Base-by-base conservation (phyloP, 371 early-diverging fungal species). In the Mortierella sp. region DNA sequence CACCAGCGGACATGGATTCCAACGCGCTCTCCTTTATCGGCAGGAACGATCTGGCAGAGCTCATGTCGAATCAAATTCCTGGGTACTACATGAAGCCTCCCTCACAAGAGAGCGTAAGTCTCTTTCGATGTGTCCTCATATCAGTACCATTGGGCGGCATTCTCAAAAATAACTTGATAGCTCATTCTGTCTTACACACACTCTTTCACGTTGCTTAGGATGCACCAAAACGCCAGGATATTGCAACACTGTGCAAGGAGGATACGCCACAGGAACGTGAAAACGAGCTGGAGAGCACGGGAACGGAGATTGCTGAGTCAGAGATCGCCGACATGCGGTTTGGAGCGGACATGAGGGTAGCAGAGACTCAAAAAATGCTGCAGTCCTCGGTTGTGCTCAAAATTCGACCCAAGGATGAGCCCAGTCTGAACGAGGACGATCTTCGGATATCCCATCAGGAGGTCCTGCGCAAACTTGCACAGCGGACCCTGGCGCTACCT, bases 401-500 rank as follows among this genome's bases (percentile, higher is more conserved):
- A 29, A 70, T 92, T n/a, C 68, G 52, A 14, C 85, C 87, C 5
- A 71, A 79, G n/a, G 85, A 86, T 4, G 72, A 80, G 5, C 89
- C 87, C 26, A 77, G 80, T 34, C 34, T 72, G 5, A 66, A 34
- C 43, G 67, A 65, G 29, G 64, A 76, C 37, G 48, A 76, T 43
- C 45, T 71, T 1, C 48, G 45, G 4, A 48, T 67, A 24, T 40
- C 61, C 4, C 64, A 89, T 34, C 91, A 91, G 11, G 92, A 91
- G 2, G 45, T 86, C 9, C 86, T 95, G 22, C 67, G 77, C 9
- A 73, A 83, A 19, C 77, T 95, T 10, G 85, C 92, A 1, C 84
- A 88, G 43, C 88, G 95, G 37, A 92, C 92, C 0, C 75, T 94
- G 13, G 91, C 96, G 1, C 86, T 93, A 10, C 88, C 96, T 1